Conservation (phyloP, 2,329 filamentous ascomycete genomes). For the Curvularia hawaiiensis region DNA sequence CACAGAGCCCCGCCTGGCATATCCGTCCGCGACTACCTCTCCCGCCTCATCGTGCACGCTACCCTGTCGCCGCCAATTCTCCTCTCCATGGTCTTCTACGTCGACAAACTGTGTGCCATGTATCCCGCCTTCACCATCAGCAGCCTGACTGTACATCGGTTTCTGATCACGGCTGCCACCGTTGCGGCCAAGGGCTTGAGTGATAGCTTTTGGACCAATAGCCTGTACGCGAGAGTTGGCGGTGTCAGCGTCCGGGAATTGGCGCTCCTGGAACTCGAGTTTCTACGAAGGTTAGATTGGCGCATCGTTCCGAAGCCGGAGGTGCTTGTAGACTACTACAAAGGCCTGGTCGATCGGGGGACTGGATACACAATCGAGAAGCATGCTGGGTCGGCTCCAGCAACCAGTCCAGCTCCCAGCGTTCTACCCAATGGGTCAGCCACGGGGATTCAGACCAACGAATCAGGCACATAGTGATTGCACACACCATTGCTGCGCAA, state of each 20-base stretch:
- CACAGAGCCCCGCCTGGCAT: slow-evolving; percentile 79
- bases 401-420: slow-evolving; percentile 16
- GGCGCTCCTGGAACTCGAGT: slow-evolving; percentile 90
- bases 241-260: slow-evolving; percentile 90
- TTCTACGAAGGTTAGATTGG: slow-evolving; percentile 92
- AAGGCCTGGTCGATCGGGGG: slow-evolving; percentile 75
- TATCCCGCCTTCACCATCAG: slow-evolving; percentile 97
- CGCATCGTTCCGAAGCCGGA: slow-evolving; percentile 96
- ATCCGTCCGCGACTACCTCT: slow-evolving; percentile 90
- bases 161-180: slow-evolving; percentile 92
- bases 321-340: slow-evolving; percentile 90
- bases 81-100: slow-evolving; percentile 99
- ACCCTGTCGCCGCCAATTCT: slow-evolving; percentile 91
- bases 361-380: slow-evolving; percentile 61
- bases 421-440: slow-evolving; percentile 24
- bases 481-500: slow-evolving; percentile 8
- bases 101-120: slow-evolving; percentile 88
- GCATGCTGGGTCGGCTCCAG: slow-evolving; percentile 29
- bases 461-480: slow-evolving; percentile 23
- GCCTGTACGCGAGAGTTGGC: slow-evolving; percentile 91
- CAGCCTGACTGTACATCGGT: slow-evolving; percentile 94
- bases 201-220: slow-evolving; percentile 98
- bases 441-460: slow-evolving; percentile 30
- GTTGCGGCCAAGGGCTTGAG: slow-evolving; percentile 96
- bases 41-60: slow-evolving; percentile 89